A percentile compares a stretch with the other conserved stretches of the same genome.
phyloP scores from a whole-genome alignment of 768 basidiomycete genomes.

The Vararia minispora region DNA sequence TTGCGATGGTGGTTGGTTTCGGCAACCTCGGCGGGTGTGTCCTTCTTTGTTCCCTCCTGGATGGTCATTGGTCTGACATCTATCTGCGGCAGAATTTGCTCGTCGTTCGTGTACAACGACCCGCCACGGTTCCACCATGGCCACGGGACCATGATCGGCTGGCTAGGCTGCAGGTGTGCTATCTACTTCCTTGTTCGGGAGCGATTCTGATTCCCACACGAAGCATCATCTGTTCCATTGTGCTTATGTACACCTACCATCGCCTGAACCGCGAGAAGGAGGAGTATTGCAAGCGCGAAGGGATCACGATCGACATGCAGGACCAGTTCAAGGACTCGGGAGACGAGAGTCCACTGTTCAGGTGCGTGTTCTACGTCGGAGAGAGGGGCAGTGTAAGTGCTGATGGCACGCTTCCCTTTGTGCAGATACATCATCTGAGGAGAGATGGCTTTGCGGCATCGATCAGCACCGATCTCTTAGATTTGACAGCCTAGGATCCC shows the following conservation, averaged over 20 bases:
- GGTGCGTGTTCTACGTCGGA: too few species aligned
- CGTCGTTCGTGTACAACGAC: slow-evolving; percentile 28
- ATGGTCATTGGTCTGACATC: not conserved
- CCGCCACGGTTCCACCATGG: slow-evolving; percentile 26
- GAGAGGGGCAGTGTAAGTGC: too few species aligned
- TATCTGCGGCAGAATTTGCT: slow-evolving; percentile 25
- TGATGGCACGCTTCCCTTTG: too few species aligned
- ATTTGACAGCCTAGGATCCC: too few species aligned
- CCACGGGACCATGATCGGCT: slow-evolving; percentile 25
- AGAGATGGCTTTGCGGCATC: too few species aligned
- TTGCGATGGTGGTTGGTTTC: slow-evolving; percentile 41
- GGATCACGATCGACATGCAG: slow-evolving; percentile 27
- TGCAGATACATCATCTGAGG: too few species aligned
- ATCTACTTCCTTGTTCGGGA: slow-evolving; percentile 3
- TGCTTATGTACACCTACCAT: slow-evolving; percentile 37
- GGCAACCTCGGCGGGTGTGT: slow-evolving; percentile 41
- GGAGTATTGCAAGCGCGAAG: slow-evolving; percentile 27
- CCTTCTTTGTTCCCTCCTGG: slow-evolving; percentile 21
- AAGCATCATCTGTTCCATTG: slow-evolving; percentile 28
- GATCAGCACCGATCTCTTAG: too few species aligned
- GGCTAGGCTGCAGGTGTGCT: slow-evolving; percentile 17
- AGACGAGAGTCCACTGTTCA: slow-evolving; percentile 41
- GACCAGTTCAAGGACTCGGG: slow-evolving; percentile 37
- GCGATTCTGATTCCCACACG: too few species aligned
- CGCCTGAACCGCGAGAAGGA: slow-evolving; percentile 37